Evolutionary conservation across 2,329 filamentous ascomycete genomes (phyloP).

Genomic region (Emergomyces pasteurianus): DNA sequence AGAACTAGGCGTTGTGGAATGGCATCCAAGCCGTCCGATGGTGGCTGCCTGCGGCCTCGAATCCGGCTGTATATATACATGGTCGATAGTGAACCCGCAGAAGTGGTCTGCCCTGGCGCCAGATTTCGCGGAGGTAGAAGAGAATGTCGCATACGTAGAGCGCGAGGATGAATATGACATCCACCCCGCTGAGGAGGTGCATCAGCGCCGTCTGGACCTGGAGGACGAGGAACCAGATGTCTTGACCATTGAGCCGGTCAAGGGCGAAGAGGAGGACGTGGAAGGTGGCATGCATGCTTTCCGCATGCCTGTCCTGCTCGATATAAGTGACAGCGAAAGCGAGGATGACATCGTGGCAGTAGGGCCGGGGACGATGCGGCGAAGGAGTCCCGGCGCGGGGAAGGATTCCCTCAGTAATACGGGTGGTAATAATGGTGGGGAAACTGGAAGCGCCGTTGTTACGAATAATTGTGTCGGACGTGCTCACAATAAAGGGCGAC

Average conservation of each 20-base stretch:
- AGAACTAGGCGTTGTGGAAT: conserved; percentile 92
- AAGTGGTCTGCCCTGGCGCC: conserved; percentile 95
- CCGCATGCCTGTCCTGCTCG: conserved; percentile 83
- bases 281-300: conserved; percentile 50
- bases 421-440: conserved; percentile 17
- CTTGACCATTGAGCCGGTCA: conserved; percentile 58
- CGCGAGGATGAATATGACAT: conserved; percentile 97
- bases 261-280: conserved; percentile 42
- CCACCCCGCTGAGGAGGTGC: conserved; percentile 86
- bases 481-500: conserved; percentile 18
- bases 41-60: conserved; percentile 88
- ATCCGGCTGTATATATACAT: conserved; percentile 85
- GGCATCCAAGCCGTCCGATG: conserved; percentile 81
- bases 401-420: conserved; percentile 49
- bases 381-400: conserved; percentile 65
- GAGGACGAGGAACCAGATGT: conserved; percentile 95
- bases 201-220: conserved; percentile 75
- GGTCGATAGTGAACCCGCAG: conserved; percentile 90
- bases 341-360: conserved; percentile 71
- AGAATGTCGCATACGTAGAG: conserved; percentile 95
- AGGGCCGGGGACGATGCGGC: conserved; percentile 69
- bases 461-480: conserved; percentile 8
- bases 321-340: conserved; percentile 86
- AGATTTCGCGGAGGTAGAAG: conserved; percentile 94
- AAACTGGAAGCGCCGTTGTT: conserved; percentile 9